Base-by-base conservation (phyloP, 257 asterid species). In the Salvia hispanica region DNA sequence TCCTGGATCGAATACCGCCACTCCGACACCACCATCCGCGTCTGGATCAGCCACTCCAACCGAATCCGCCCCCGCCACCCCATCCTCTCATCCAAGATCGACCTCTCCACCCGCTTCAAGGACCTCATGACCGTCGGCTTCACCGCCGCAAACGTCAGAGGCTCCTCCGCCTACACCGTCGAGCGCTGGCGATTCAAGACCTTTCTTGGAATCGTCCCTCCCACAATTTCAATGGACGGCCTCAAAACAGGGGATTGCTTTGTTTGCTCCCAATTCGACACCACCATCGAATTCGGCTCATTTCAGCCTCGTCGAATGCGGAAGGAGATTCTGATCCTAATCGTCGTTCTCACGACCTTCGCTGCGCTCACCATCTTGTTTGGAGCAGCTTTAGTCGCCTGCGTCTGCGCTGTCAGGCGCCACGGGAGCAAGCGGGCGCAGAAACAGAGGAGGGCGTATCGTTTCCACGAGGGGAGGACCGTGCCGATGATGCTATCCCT, bases 91-190 rank as follows among this genome's bases (percentile, higher is more conserved):
- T 51, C 77, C 37, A 69, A 67, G 48, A 71, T 83, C 42, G 90
- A 88, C 60, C 75, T 91, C 46, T 83, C 95, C 12, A 64, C 63
- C 21, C 79, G 76, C 13, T 81, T 88, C 59, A 79, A 85, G 56
- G 96, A 86, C 68, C 78, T 80, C 56, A 91, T 88, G 97, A 75
- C 82, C 15, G 83, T 83, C 31, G 97, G 97, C 3, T 91, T 91
- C 71, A 81, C 87, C 3, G 91, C 97, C 46, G 74, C 95, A 5
- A 85, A 80, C 58, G 82, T 88, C 9, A 77, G 66, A 62, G 97
- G 96, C 16, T 84, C 96, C 0, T 79, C 93, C 0, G 66, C 74
- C 36, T 85, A 86, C 67, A 64, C 71, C 2, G 53, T 91, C 28
- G 5, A 58, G 11, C 65, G 68, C 0, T 91, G 96, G 97, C 58